These are phyloP conservation scores for Colletotrichum falcatum DNA, from an alignment of 2,329 filamentous ascomycete species.

Conservation along the genomic window DNA sequence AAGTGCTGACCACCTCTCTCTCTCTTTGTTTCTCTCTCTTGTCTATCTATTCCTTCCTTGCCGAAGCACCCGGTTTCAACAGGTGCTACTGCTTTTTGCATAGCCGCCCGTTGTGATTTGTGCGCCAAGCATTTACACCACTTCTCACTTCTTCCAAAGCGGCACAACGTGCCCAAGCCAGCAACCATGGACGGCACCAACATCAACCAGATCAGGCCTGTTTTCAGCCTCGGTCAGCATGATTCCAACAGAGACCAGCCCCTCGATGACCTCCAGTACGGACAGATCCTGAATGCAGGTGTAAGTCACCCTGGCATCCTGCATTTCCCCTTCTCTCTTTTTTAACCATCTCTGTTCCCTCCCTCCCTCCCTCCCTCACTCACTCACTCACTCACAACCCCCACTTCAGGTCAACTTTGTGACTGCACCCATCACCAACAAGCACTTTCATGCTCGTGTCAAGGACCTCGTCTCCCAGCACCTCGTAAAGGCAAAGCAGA, in stretches of 20 bases:
- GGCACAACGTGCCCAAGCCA: slow-evolving; percentile 1
- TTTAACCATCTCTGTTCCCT: too few species aligned
- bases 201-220: slow-evolving; percentile 48
- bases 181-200: slow-evolving; percentile 34
- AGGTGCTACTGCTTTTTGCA: slow-evolving; percentile 18
- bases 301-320: slow-evolving; percentile 60
- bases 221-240: slow-evolving; percentile 80
- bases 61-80: slow-evolving; percentile 19
- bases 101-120: slow-evolving; percentile 25
- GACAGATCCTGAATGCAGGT: slow-evolving; percentile 75
- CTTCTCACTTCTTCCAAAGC: slow-evolving; percentile 1
- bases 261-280: slow-evolving; percentile 73
- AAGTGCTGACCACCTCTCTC: slow-evolving; percentile 22
- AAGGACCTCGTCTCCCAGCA: slow-evolving; percentile 70
- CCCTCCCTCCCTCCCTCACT: background rate
- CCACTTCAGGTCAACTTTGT: slow-evolving; percentile 77
- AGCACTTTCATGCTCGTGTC: slow-evolving; percentile 77
- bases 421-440: slow-evolving; percentile 82
- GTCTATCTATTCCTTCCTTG: background rate
- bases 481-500: slow-evolving; percentile 58
- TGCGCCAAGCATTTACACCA: slow-evolving; percentile 36
- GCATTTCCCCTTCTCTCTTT: background rate
- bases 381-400: slow-evolving; percentile 30
- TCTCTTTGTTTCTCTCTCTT: background rate
- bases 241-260: slow-evolving; percentile 72